phyloP scores from a whole-genome alignment of 306 rosid species.

The Gynostemma pentaphyllum region DNA sequence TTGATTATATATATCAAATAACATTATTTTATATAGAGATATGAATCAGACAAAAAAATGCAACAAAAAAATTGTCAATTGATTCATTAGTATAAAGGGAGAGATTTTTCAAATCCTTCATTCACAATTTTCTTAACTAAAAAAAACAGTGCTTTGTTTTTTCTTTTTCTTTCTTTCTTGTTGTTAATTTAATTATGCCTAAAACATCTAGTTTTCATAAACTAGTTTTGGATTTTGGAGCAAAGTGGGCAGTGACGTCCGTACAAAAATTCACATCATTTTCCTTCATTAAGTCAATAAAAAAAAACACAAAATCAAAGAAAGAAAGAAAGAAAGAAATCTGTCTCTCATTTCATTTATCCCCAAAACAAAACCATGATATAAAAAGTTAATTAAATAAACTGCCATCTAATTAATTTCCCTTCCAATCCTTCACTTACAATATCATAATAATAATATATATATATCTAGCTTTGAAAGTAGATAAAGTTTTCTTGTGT shows the following conservation, averaged over 20 bases:
- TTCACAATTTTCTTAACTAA: no score
- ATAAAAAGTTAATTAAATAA: background rate
- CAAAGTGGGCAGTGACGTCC: slow-evolving; percentile 8
- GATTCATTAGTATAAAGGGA: no score
- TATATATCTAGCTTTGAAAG: no score
- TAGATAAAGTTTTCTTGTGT: background rate
- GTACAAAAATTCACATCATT: slow-evolving; percentile 28
- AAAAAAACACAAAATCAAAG: slow-evolving; percentile 33
- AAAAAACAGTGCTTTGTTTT: no score
- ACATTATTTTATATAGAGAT: no score
- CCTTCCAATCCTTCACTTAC: background rate
- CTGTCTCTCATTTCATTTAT: slow-evolving; percentile 26
- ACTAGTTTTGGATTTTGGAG: slow-evolving; percentile 12
- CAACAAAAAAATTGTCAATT: no score
- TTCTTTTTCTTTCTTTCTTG: no score
- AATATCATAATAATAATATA: no score
- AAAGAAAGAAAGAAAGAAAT: slow-evolving; percentile 20
- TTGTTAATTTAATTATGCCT: no score
- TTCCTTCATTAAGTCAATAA: slow-evolving; percentile 18
- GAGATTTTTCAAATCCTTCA: no score
- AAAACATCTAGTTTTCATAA: slow-evolving; percentile 26
- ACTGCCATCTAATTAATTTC: background rate
- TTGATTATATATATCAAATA: no score
- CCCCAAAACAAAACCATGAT: slow-evolving; percentile 15
- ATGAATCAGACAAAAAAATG: no score